Conservation (phyloP, 345 rosid genomes). For the Balakata baccata region DNA sequence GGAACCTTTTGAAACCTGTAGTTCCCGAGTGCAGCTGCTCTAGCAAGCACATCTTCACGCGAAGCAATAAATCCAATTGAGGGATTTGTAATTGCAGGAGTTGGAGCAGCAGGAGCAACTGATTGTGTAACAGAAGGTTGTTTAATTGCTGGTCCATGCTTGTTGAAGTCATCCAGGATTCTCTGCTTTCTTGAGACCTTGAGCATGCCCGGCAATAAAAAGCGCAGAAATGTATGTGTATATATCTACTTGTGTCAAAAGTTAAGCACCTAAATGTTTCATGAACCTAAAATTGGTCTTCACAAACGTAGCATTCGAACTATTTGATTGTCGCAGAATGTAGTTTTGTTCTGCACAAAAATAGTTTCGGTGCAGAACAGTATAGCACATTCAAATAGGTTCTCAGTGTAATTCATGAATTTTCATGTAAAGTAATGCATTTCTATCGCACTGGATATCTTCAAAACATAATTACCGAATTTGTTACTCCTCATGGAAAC, state of each 20-base stretch:
- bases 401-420: neutral
- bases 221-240: neutral
- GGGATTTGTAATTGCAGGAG: slow-evolving; percentile 40
- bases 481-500: too few relatives aligned
- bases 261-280: neutral
- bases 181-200: slow-evolving; percentile 87
- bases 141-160: slow-evolving; percentile 59
- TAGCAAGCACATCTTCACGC: slow-evolving; percentile 82
- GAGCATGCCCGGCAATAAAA: slow-evolving; percentile 19
- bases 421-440: neutral
- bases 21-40: slow-evolving; percentile 96
- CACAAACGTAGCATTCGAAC: neutral
- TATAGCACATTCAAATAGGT: neutral
- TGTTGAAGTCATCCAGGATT: slow-evolving; percentile 88
- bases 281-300: neutral
- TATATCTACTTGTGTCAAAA: neutral
- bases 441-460: too few relatives aligned
- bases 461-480: too few relatives aligned
- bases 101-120: slow-evolving; percentile 37
- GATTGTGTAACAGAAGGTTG: slow-evolving; percentile 35
- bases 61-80: slow-evolving; percentile 71
- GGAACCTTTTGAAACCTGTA: slow-evolving; percentile 96
- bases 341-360: neutral
- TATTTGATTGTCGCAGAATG: neutral
- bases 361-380: neutral